Conservation (phyloP, 768 basidiomycete species). For the Coprinopsis marcescibilis region DNA sequence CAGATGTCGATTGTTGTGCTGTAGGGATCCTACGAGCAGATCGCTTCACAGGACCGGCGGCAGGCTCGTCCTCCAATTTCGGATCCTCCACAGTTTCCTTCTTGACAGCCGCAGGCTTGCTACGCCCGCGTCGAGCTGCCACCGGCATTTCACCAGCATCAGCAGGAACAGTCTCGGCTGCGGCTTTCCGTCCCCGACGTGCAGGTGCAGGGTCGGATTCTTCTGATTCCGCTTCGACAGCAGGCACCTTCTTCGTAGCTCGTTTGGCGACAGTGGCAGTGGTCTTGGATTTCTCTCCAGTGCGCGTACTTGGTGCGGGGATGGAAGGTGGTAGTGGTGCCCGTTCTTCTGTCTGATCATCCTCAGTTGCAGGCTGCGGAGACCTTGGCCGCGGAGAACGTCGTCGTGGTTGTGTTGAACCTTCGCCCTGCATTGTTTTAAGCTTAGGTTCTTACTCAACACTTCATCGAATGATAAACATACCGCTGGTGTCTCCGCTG, state of each 20-base stretch:
- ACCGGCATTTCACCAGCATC: not conserved
- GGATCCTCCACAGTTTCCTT: not conserved
- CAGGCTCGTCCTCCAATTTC: not conserved
- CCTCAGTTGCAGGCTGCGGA: not conserved
- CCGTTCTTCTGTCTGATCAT: not conserved
- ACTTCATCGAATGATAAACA: not conserved
- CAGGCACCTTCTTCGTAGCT: not conserved
- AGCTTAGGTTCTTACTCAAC: not conserved
- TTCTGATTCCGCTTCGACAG: not conserved
- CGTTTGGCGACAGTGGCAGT: not conserved
- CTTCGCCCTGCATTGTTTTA: not conserved
- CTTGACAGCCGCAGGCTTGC: not conserved
- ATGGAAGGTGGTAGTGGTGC: not conserved
- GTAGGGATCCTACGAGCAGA: not conserved
- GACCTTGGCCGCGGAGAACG: constrained; percentile 1
- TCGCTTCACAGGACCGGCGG: not conserved
- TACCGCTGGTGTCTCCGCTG: not conserved
- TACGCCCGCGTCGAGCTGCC: not conserved
- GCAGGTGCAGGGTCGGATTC: constrained; percentile 1
- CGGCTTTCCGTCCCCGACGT: constrained; percentile 3
- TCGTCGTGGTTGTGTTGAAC: not conserved
- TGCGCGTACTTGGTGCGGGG: constrained; percentile 1
- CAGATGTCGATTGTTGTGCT: not conserved
- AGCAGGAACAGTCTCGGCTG: not conserved
- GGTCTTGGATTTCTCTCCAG: not conserved